Conservation (phyloP, 2,329 filamentous ascomycete species). For the Metarhizium brunneum region DNA sequence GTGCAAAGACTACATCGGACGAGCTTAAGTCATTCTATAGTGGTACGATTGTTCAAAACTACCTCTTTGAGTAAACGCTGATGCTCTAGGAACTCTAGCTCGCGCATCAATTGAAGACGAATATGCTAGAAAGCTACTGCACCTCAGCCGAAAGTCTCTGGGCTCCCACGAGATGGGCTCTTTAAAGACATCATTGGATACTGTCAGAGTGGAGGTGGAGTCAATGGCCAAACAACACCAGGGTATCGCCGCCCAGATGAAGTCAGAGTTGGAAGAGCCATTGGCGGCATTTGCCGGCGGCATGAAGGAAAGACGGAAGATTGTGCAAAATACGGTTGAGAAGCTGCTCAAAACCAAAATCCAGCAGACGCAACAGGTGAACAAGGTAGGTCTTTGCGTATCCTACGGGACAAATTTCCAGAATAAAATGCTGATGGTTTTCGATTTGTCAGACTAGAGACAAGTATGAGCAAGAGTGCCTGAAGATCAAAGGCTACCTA, state of each 20-base stretch:
- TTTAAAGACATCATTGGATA: conserved; percentile 75
- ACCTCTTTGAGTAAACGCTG: background rate
- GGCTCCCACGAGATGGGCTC: conserved; percentile 83
- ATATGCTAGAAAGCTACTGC: conserved; percentile 81
- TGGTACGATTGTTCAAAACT: conserved; percentile 37
- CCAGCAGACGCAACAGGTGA: conserved; percentile 81
- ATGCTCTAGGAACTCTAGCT: conserved; percentile 35
- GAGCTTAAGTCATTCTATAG: conserved; percentile 88
- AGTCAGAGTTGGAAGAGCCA: conserved; percentile 88
- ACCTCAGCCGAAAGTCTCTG: conserved; percentile 77
- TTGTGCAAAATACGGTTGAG: conserved; percentile 88
- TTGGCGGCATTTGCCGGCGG: conserved; percentile 83
- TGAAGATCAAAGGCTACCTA: conserved; percentile 97
- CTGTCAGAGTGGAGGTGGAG: conserved; percentile 81
- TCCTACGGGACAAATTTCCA: background rate
- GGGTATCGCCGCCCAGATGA: conserved; percentile 87
- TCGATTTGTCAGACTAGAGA: conserved; percentile 59
- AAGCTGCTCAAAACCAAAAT: conserved; percentile 89
- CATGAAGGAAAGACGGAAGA: conserved; percentile 95
- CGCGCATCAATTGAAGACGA: conserved; percentile 94
- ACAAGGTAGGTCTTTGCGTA: conserved; percentile 56
- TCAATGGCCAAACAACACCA: conserved; percentile 91
- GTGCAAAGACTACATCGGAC: conserved; percentile 88
- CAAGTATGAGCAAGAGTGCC: conserved; percentile 91
- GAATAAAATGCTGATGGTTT: background rate